These are phyloP conservation scores for Penicillium arizonense DNA, from an alignment of 495 filamentous ascomycete species.

Conservation along the genomic window DNA sequence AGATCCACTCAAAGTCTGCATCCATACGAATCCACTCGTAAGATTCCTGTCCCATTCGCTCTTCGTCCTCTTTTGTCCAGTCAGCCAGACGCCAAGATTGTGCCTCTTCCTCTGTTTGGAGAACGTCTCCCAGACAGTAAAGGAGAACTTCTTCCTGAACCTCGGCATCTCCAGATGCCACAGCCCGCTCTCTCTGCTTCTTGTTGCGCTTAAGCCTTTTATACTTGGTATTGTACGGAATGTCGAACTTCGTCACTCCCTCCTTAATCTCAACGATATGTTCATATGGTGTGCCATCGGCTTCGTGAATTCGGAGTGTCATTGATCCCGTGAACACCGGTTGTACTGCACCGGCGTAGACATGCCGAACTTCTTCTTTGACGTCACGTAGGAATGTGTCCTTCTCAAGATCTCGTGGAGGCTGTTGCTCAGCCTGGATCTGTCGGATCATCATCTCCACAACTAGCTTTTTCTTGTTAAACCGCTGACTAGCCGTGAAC, in stretches of 20 bases:
- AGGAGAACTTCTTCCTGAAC: slow-evolving; percentile 79
- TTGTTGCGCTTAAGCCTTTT: slow-evolving; percentile 93
- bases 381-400: slow-evolving; percentile 78
- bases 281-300: slow-evolving; percentile 97
- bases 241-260: slow-evolving; percentile 75
- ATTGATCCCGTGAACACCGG: slow-evolving; percentile 90
- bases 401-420: slow-evolving; percentile 55
- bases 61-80: slow-evolving; percentile 84
- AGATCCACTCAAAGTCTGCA: slow-evolving; percentile 97
- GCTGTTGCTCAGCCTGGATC: slow-evolving; percentile 58
- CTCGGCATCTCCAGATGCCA: slow-evolving; percentile 65
- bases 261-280: slow-evolving; percentile 96
- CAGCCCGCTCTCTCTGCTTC: slow-evolving; percentile 78
- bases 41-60: slow-evolving; percentile 88
- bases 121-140: slow-evolving; percentile 90
- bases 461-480: slow-evolving; percentile 97
- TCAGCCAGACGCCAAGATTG: slow-evolving; percentile 80
- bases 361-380: slow-evolving; percentile 68
- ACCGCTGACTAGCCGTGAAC: slow-evolving; percentile 79
- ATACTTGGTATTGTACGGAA: slow-evolving; percentile 99
- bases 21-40: slow-evolving; percentile 99
- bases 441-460: slow-evolving; percentile 92
- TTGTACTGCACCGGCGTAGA: slow-evolving; percentile 68
- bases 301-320: slow-evolving; percentile 97
- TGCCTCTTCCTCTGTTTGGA: slow-evolving; percentile 78